Percentiles rank a stretch among this genome's conserved stretches.
Conservation (phyloP, 345 rosid species). For the Noccaea caerulescens region DNA sequence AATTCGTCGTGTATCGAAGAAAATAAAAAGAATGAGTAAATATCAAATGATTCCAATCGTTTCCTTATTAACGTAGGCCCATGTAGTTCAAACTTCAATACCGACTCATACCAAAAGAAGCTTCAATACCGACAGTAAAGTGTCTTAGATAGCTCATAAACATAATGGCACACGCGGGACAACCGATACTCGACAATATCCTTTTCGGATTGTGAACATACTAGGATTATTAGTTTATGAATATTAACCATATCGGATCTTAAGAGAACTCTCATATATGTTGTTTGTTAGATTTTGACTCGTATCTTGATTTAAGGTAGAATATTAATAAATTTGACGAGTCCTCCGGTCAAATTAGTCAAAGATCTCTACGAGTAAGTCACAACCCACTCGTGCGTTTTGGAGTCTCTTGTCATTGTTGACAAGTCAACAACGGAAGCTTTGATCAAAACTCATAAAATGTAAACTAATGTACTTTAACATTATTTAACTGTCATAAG, state of each 20-base stretch:
- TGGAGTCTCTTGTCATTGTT: slow-evolving; percentile 23
- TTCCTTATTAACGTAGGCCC: not conserved
- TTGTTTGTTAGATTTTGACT: slow-evolving; percentile 37
- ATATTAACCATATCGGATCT: slow-evolving; percentile 18
- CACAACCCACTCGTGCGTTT: slow-evolving; percentile 47
- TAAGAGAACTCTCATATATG: not conserved
- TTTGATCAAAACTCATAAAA: slow-evolving; percentile 29
- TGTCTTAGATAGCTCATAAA: not conserved
- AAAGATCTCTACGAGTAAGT: slow-evolving; percentile 32
- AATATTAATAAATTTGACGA: slow-evolving; percentile 13
- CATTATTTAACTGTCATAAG: slow-evolving; percentile 28
- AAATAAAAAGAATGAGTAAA: not conserved
- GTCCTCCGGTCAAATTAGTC: slow-evolving; percentile 34
- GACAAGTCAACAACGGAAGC: slow-evolving; percentile 44
- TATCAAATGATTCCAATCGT: not conserved
- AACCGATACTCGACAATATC: not conserved
- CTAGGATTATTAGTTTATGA: not conserved
- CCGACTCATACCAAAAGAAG: not conserved
- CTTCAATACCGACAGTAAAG: not conserved
- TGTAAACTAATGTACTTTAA: slow-evolving; percentile 24
- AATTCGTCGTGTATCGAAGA: not conserved
- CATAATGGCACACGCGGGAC: slow-evolving; percentile 20
- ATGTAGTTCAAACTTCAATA: not conserved
- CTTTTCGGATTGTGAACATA: slow-evolving; percentile 13
- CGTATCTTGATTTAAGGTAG: slow-evolving; percentile 4